Evolutionary conservation across 73 alveolate genomes (phyloP), one percentile per base, ranked within the genome.

Genomic region (Paramecium caudatum): DNA sequence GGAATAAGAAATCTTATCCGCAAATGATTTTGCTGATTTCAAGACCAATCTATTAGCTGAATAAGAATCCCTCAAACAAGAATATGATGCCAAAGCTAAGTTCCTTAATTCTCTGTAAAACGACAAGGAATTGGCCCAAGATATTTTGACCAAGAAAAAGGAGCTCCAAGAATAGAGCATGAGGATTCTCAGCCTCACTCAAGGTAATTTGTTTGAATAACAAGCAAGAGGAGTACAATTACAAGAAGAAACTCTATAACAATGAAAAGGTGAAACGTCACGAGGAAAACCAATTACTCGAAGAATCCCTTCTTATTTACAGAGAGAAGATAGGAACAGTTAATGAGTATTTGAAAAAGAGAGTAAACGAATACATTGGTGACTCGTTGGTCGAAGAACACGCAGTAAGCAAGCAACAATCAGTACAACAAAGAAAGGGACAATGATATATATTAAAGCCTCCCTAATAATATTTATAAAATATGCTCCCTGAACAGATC

Each of bases 61-160:
- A 74, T 74, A 74, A 43, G 88, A 74, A 41, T 74, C 88, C 55
- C 88, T 74, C 43, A 74, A 74, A 74, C 43, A 74, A 74, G 88
- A 74, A 45, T 74, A 74, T 41, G 88, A 74, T 74, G 88, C 88
- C 32, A 74, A 74, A 12, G 88, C 88, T 16, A 74, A 74, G 19
- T 74, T 74, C 88, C 43, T 74, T 63, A 74, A 74, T 30, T 74
- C 88, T 8, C 88, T 74, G 15, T 43, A 74, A 74, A 74, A 74
- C 32, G 88, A 74, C 43, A 74, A 43, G 65, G 88, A 74, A 21
- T 45, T 74, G 5, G 88, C 88, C 32, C 17, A 23, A 36, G 88
- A 74, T 45, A 74, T 74, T 7, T 74, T 74, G n/a, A 74, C 12
- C 10, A 74, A 74, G 27, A 74, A 74, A 27, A 74, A 74, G 21